Conservation (phyloP, 2,329 filamentous ascomycete genomes). For the Ploettnerulaceae sp. region DNA sequence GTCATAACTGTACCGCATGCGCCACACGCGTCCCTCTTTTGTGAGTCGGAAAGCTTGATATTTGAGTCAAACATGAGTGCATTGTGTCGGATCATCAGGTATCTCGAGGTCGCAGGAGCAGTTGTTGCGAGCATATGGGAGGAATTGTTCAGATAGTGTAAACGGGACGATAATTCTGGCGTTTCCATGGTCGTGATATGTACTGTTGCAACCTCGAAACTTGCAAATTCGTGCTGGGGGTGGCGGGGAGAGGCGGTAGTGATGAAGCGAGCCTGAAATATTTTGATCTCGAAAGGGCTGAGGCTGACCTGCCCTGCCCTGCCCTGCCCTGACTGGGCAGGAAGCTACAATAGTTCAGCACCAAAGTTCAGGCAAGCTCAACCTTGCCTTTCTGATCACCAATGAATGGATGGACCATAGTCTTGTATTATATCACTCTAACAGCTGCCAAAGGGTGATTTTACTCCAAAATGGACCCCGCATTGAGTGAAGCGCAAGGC, state of each 20-base stretch:
- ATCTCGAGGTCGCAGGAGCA: conserved; percentile 53
- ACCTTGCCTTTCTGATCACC: neutral
- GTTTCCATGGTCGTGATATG: conserved; percentile 20
- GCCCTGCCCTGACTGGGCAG: no score
- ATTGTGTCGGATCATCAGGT: conserved; percentile 52
- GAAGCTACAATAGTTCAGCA: no score
- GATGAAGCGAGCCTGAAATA: conserved; percentile 7
- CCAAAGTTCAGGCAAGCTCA: neutral
- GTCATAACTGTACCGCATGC: conserved; percentile 59
- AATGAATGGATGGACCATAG: neutral
- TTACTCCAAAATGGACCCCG: conserved; percentile 23
- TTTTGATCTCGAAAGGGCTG: neutral
- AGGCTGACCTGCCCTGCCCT: neutral
- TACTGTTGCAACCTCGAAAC: no score
- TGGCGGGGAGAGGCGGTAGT: conserved; percentile 4
- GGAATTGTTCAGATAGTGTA: conserved; percentile 48
- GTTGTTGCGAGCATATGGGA: conserved; percentile 50
- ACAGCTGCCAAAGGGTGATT: neutral
- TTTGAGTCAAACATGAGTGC: conserved; percentile 45
- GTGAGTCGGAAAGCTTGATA: conserved; percentile 42
- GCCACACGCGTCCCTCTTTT: conserved; percentile 51
- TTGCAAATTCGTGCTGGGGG: no score
- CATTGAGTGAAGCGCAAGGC: conserved; percentile 36
- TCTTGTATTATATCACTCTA: neutral
- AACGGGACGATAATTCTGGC: conserved; percentile 30